A percentile compares a stretch with the other conserved stretches of the same genome.
Evolutionary conservation across 2,329 filamentous ascomycete genomes (phyloP).

Genomic region (Xylariales sp.): DNA sequence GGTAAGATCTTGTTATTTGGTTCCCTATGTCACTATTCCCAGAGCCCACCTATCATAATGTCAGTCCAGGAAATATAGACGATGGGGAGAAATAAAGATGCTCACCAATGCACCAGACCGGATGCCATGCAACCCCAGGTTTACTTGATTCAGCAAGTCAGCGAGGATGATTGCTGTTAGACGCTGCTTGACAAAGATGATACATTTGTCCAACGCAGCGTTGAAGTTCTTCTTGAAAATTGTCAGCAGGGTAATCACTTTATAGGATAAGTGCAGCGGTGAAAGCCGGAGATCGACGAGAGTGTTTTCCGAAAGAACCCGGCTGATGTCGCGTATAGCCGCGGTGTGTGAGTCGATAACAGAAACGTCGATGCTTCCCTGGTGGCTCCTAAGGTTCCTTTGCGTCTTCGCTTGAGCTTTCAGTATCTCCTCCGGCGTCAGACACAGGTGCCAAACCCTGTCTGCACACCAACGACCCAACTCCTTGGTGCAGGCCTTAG

Average conservation of each 20-base stretch:
- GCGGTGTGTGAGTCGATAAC: conserved; percentile 16
- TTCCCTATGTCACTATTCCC: conserved; percentile 49
- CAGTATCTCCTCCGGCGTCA: conserved; percentile 57
- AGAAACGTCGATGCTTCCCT: conserved; percentile 15
- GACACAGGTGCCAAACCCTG: conserved; percentile 68
- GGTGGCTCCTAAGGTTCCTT: conserved; percentile 28
- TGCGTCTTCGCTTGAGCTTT: conserved; percentile 57
- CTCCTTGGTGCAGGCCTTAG: conserved; percentile 55
- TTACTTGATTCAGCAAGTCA: conserved; percentile 57
- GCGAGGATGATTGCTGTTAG: conserved; percentile 71
- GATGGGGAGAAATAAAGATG: conserved; percentile 3
- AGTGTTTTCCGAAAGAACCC: conserved; percentile 47
- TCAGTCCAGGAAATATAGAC: conserved; percentile 10
- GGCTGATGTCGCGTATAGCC: conserved; percentile 53
- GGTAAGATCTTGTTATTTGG: conserved; percentile 50
- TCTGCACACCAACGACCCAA: conserved; percentile 86
- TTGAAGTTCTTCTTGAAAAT: conserved; percentile 62
- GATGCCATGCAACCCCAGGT: conserved; percentile 54
- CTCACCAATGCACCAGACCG: conserved; percentile 51
- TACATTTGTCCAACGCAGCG: conserved; percentile 60
- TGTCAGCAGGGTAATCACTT: conserved; percentile 60
- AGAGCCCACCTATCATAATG: conserved; percentile 26
- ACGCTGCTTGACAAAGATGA: conserved; percentile 80
- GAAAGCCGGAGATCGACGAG: conserved; percentile 32
- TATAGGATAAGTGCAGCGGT: conserved; percentile 58